phyloP scores from a whole-genome alignment of 2,329 filamentous ascomycete genomes.

The Bipolaris bicolor region DNA sequence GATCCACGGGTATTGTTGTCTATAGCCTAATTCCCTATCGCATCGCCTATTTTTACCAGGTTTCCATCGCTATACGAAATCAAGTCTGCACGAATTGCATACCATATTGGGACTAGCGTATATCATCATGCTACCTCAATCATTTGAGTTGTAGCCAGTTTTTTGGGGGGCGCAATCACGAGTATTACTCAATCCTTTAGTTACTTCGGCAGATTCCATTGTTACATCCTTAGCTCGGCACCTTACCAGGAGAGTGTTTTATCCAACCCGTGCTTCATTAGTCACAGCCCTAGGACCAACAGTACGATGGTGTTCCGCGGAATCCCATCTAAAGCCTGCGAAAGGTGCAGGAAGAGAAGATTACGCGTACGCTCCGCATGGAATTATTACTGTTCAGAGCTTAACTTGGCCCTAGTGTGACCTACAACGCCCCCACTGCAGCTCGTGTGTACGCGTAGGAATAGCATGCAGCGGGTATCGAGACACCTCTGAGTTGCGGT shows the following conservation, averaged over 20 bases:
- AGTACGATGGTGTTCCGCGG: conserved; percentile 24
- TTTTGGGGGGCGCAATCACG: not conserved
- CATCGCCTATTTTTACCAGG: no score
- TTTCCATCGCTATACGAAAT: no score
- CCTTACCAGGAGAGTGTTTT: not conserved
- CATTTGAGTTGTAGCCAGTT: not conserved
- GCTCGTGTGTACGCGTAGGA: conserved; percentile 29
- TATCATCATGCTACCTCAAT: not conserved
- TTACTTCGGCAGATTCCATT: not conserved
- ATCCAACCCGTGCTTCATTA: not conserved
- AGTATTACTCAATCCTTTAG: not conserved
- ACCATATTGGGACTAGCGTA: conserved; percentile 3
- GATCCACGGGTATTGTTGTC: no score
- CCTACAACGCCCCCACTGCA: conserved; percentile 28
- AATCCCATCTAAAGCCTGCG: conserved; percentile 29
- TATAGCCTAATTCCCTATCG: no score
- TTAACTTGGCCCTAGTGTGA: conserved; percentile 28
- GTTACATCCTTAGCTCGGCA: not conserved
- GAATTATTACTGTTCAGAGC: not conserved
- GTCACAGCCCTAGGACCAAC: not conserved
- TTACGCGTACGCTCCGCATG: conserved; percentile 11
- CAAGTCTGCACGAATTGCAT: conserved; percentile 8
- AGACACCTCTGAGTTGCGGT: conserved; percentile 29
- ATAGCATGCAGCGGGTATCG: conserved; percentile 32
- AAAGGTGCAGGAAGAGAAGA: conserved; percentile 26